A percentile compares a stretch with the other conserved stretches of the same genome.
Evolutionary conservation across 371 early-diverging fungal species (phyloP).

Genomic region (Dentiscutata heterogama): DNA sequence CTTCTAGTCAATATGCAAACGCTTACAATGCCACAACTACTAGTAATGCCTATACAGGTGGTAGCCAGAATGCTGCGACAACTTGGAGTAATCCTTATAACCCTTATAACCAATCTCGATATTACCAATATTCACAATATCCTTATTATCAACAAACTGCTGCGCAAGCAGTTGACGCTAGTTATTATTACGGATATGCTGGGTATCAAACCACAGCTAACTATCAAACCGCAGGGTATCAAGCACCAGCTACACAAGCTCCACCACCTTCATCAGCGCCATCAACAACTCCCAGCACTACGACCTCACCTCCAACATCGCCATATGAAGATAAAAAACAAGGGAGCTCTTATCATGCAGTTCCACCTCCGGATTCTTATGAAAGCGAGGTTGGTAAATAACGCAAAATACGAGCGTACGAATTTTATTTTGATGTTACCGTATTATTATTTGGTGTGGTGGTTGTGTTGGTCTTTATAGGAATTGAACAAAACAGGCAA

Average conservation of each 20-base stretch:
- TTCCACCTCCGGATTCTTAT: constrained; percentile 45
- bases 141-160: constrained; percentile 27
- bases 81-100: constrained; percentile 41
- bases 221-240: constrained; percentile 25
- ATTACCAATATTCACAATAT: constrained; percentile 38
- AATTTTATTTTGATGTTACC: constrained; percentile 8
- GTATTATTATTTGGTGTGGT: background rate
- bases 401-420: background rate
- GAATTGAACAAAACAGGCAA: background rate
- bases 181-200: constrained; percentile 44
- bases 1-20: constrained; percentile 3
- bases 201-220: constrained; percentile 23
- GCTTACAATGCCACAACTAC: background rate
- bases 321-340: constrained; percentile 37
- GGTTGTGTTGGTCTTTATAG: background rate
- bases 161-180: constrained; percentile 28
- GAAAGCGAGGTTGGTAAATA: constrained; percentile 45
- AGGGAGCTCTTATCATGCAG: constrained; percentile 38
- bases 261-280: background rate
- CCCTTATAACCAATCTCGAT: constrained; percentile 44
- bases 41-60: background rate
- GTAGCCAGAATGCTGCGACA: background rate
- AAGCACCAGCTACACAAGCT: background rate
- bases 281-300: background rate
- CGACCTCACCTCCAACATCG: background rate